Evolutionary conservation across 192 early-diverging fungal species (phyloP), one percentile per base, ranked within the genome.

Genomic region (Backusella parvicylindrica): DNA sequence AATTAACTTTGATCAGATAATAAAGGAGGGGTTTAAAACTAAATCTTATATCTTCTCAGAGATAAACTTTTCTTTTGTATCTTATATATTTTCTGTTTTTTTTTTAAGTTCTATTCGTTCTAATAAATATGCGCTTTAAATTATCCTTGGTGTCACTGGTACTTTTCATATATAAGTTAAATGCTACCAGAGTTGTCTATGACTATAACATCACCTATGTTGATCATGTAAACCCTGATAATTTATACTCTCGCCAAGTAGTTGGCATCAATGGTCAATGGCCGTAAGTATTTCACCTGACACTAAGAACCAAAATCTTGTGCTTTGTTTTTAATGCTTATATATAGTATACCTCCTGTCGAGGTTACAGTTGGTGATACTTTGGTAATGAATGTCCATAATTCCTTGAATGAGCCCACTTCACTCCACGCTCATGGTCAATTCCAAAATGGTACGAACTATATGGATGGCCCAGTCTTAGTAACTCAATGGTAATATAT

Each of bases 401-500:
- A 92, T 78, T 86, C 88, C 16, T 83, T 92, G 50, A 77, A 83
- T 53, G 73, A 79, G 64, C 88, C 89, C 5, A 91, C 93, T 31
- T 82, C 88, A 5, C 81, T 95, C 50, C 94, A 92, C 80, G 79
- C 86, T 6, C 95, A 97, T 81, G 95, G 95, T 7, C 73, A 95
- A 68, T 94, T 90, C 82, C 91, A 94, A 77, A 94, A 90, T 75
- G 88, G 86, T 13, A 89, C 89, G 21, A 84, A 79, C 78, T 92
- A 89, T 77, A 82, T 87, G 67, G 95, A 95, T 84, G 93, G 94
- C 0, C 86, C 92, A 3, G 70, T 77, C 38, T 87, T 87, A 77
- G 84, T 91, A 60, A 92, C 92, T 11, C 90, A 94, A 75, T 94
- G 94, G 77, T 73, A 78, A 21, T 12, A 49, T 63, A 47, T 47